Evolutionary conservation across 2,329 filamentous ascomycete genomes (phyloP), one percentile per base, ranked within the genome.

Genomic region (Ustilaginoidea virens): DNA sequence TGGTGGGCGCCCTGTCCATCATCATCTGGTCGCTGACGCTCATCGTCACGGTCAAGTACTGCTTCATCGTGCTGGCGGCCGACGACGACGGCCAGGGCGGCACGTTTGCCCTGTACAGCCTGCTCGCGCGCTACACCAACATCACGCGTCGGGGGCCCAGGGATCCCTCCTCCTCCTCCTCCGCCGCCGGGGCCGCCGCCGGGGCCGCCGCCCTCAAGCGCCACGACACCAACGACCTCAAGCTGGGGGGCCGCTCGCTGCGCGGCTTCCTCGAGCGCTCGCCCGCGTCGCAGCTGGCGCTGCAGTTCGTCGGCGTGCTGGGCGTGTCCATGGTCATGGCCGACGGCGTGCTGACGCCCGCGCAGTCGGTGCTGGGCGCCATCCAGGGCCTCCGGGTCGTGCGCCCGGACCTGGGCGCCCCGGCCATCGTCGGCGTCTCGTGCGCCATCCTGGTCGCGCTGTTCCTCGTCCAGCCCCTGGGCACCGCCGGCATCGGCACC

Each of bases 1-100:
- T 80, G 3, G 55, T 78, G 25, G 70, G 74, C 26, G 73, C 69
- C 0, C 53, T 80, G 2, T 80, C 74, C 4, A 62, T 80, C 24
- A 69, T 80, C 35, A 66, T 80, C 25, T 80, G 74, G 75, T 67
- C 72, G 0, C 50, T 80, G 19, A 75, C 70, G 15, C 52, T 79
- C 35, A 76, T 80, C 52, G 74, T 80, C 20, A 77, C 72, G 0
- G 39, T 77, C 33, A 80, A 80, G 52, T 80, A 80, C 42, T 59
- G 74, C 22, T 56, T 76, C 35, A 67, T 80, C 42, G 66, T 80
- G 21, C 51, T 80, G 5, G 56, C 55, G 19, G 75, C 75, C 29
- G 74, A 80, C 45, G 73, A 80, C 36, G 74, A 80, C 43, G 75
- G 75, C 25, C 73, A 80, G 42, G 75, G 75, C 17, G 75, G 75